These are phyloP conservation scores for Jackrogersella multiformis DNA, from an alignment of 495 filamentous ascomycete species.

Conservation along the genomic window DNA sequence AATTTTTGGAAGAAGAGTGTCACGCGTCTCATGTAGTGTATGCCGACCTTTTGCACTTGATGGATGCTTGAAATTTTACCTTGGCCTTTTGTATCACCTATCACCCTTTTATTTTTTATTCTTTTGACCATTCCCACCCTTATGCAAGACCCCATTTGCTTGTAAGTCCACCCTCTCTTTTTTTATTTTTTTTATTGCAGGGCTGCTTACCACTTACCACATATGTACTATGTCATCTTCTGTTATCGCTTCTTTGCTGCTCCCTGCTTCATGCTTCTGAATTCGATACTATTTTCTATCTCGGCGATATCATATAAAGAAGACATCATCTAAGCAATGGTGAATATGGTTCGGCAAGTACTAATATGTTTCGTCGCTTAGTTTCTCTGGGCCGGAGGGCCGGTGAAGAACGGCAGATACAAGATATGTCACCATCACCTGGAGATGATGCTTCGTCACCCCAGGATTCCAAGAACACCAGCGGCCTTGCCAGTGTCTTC, in stretches of 20 bases:
- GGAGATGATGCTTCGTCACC: slow-evolving; percentile 62
- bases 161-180: slow-evolving; percentile 29
- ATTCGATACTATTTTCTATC: not conserved
- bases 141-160: slow-evolving; percentile 44
- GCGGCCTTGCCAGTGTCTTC: slow-evolving; percentile 65
- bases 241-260: slow-evolving; percentile 18
- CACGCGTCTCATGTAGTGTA: slow-evolving; percentile 34
- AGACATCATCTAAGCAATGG: slow-evolving; percentile 12
- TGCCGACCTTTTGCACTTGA: slow-evolving; percentile 20
- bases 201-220: slow-evolving; percentile 8
- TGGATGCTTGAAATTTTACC: slow-evolving; percentile 29
- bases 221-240: slow-evolving; percentile 26
- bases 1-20: slow-evolving; percentile 22
- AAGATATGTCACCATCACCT: slow-evolving; percentile 65
- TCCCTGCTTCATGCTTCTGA: slow-evolving; percentile 11
- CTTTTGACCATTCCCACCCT: slow-evolving; percentile 40
- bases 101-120: slow-evolving; percentile 16
- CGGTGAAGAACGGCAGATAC: slow-evolving; percentile 46
- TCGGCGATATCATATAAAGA: not conserved
- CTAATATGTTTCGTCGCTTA: slow-evolving; percentile 59
- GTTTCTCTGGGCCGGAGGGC: slow-evolving; percentile 55
- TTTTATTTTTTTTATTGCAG: slow-evolving; percentile 24
- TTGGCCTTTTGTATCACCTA: slow-evolving; percentile 38
- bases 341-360: slow-evolving; percentile 13
- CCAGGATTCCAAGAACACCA: slow-evolving; percentile 55